These are phyloP conservation scores for Pseudonitzschia pungens DNA, from an alignment of 108 stramenopile species.

Conservation along the genomic window DNA sequence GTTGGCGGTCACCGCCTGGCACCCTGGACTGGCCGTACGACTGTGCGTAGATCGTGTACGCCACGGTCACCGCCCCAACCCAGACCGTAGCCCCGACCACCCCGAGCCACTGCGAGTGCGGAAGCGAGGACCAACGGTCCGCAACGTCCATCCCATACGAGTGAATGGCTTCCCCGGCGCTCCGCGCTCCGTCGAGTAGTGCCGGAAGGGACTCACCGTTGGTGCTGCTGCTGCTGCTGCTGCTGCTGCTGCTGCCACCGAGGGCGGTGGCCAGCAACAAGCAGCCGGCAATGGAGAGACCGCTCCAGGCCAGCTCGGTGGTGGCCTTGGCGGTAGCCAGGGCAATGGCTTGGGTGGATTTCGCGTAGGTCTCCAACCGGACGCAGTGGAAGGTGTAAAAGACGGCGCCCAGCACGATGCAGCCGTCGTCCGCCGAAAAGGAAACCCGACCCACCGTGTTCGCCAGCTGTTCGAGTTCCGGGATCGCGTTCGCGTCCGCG, in stretches of 20 bases:
- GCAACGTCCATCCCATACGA: not conserved
- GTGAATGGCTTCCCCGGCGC: not conserved
- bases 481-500: no score
- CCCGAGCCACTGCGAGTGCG: not conserved
- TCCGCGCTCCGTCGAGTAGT: not conserved
- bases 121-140: no score
- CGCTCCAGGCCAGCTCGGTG: conserved; percentile 56
- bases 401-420: conserved; percentile 61
- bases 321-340: conserved; percentile 72
- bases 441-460: no score
- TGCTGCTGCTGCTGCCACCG: not conserved
- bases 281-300: conserved; percentile 16
- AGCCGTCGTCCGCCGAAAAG: conserved; percentile 49
- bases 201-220: no score
- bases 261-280: not conserved
- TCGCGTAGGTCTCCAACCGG: conserved; percentile 67
- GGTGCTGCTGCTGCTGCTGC: not conserved
- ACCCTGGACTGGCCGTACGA: conserved; percentile 77
- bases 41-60: conserved; percentile 86
- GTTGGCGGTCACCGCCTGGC: conserved; percentile 71
- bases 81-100: conserved; percentile 56
- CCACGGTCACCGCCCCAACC: conserved; percentile 80
- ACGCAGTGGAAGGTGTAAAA: conserved; percentile 77
- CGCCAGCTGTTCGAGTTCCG: no score
- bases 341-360: conserved; percentile 39